A percentile compares a stretch with the other conserved stretches of the same genome.
phyloP scores from a whole-genome alignment of 495 filamentous ascomycete genomes.

The Ramalina peruviana region DNA sequence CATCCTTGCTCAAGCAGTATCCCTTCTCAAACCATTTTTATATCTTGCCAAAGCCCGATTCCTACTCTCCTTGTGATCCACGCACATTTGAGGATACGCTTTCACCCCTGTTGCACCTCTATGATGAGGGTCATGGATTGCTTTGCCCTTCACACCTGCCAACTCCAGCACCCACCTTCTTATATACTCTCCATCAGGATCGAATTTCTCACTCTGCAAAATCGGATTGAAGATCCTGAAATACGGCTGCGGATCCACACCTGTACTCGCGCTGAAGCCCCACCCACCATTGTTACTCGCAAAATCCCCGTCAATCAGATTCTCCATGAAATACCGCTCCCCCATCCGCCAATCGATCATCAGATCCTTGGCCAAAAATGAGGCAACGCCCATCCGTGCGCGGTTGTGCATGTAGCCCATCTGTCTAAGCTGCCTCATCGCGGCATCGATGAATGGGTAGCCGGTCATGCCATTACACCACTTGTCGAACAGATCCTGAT shows the following conservation, averaged over 20 bases:
- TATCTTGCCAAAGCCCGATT: conserved; percentile 56
- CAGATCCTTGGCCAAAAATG: conserved; percentile 77
- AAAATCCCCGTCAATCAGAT: conserved; percentile 85
- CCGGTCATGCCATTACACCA: conserved; percentile 75
- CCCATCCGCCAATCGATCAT: conserved; percentile 84
- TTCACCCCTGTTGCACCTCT: conserved; percentile 41
- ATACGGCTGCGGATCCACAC: conserved; percentile 85
- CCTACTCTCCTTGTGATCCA: conserved; percentile 56
- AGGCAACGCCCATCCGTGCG: conserved; percentile 75
- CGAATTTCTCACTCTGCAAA: conserved; percentile 72
- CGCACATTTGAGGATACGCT: conserved; percentile 62
- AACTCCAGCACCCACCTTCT: conserved; percentile 50
- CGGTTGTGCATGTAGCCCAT: conserved; percentile 85
- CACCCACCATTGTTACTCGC: conserved; percentile 86
- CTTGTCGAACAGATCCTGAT: conserved; percentile 46
- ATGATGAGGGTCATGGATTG: conserved; percentile 68
- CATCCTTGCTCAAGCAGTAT: conserved; percentile 24
- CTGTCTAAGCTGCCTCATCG: conserved; percentile 67
- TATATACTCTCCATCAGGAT: conserved; percentile 43
- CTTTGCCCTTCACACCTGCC: conserved; percentile 41
- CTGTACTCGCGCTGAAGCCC: conserved; percentile 70
- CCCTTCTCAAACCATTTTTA: conserved; percentile 48
- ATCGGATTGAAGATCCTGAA: conserved; percentile 86
- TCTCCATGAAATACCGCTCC: conserved; percentile 78
- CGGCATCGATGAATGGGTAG: conserved; percentile 79